A percentile compares a stretch with the other conserved stretches of the same genome.
phyloP scores from a whole-genome alignment of 805 yeast genomes.

The Kurtzmaniella fragi region DNA sequence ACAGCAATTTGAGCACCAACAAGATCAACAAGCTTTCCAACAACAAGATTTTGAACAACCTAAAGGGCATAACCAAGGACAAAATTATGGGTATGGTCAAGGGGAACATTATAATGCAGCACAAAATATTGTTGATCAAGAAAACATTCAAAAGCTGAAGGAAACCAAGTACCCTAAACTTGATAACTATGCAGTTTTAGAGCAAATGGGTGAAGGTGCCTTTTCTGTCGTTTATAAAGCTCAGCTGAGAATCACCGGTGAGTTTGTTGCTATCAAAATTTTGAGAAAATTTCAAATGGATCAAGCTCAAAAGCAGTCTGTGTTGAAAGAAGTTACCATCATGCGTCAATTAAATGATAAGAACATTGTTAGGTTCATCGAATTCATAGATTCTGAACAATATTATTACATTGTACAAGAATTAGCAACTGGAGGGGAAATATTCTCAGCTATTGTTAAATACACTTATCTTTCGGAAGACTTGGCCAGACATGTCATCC shows the following conservation, averaged over 20 bases:
- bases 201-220: conserved; percentile 76
- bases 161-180: conserved; percentile 29
- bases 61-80: background rate
- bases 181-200: conserved; percentile 39
- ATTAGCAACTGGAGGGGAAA: conserved; percentile 71
- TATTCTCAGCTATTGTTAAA: conserved; percentile 62
- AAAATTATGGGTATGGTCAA: conserved; percentile 3
- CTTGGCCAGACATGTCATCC: conserved; percentile 56
- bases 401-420: conserved; percentile 71
- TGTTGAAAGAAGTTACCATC: conserved; percentile 73
- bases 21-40: background rate
- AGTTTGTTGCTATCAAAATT: conserved; percentile 49
- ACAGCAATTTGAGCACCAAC: background rate
- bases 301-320: conserved; percentile 57
- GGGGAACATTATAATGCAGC: conserved; percentile 22
- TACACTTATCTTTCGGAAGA: conserved; percentile 64
- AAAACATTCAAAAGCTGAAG: conserved; percentile 17
- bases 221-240: conserved; percentile 73
- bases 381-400: conserved; percentile 58
- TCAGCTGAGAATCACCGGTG: conserved; percentile 28
- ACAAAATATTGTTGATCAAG: conserved; percentile 32
- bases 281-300: conserved; percentile 70
- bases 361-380: conserved; percentile 59
- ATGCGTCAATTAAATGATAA: conserved; percentile 63
- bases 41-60: background rate